Conservation (phyloP, 345 rosid genomes). For the Eutrema heterophyllum region DNA sequence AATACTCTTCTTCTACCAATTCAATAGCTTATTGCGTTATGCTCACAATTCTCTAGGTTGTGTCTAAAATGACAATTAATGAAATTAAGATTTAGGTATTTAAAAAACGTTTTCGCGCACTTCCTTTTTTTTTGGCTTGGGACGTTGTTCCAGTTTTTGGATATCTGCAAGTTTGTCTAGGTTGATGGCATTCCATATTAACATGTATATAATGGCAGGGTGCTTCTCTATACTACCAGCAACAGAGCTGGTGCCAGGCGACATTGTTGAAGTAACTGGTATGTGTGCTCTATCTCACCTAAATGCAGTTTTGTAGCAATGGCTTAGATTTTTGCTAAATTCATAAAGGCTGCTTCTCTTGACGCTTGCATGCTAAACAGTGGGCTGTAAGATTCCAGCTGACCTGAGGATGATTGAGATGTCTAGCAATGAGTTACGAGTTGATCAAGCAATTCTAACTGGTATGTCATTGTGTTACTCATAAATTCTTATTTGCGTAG, state of each 20-base stretch:
- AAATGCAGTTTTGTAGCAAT: constrained; percentile 1
- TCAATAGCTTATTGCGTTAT: neutral
- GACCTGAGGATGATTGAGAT: constrained; percentile 96
- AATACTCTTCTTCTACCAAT: constrained; percentile 1
- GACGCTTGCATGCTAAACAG: constrained; percentile 35
- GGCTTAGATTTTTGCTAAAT: neutral
- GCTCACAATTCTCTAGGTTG: constrained; percentile 3
- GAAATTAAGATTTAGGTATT: neutral
- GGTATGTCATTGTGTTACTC: constrained; percentile 41
- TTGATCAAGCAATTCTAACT: constrained; percentile 99
- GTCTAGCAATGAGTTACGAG: constrained; percentile 80
- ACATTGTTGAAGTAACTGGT: constrained; percentile 93
- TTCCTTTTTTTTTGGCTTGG: neutral
- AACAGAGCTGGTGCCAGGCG: constrained; percentile 95
- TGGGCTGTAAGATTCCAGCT: constrained; percentile 99
- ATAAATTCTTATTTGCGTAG: constrained; percentile 7
- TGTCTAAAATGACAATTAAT: neutral
- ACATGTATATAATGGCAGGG: constrained; percentile 47
- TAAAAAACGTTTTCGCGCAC: neutral
- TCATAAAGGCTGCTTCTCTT: constrained; percentile 18
- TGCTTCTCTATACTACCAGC: constrained; percentile 96
- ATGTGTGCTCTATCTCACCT: constrained; percentile 18
- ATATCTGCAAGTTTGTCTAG: constrained; percentile 19
- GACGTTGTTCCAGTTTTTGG: neutral
- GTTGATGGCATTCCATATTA: neutral